A percentile compares a stretch with the other conserved stretches of the same genome.
Evolutionary conservation across 192 early-diverging fungal genomes (phyloP).

Genomic region (Coemansia sp.): DNA sequence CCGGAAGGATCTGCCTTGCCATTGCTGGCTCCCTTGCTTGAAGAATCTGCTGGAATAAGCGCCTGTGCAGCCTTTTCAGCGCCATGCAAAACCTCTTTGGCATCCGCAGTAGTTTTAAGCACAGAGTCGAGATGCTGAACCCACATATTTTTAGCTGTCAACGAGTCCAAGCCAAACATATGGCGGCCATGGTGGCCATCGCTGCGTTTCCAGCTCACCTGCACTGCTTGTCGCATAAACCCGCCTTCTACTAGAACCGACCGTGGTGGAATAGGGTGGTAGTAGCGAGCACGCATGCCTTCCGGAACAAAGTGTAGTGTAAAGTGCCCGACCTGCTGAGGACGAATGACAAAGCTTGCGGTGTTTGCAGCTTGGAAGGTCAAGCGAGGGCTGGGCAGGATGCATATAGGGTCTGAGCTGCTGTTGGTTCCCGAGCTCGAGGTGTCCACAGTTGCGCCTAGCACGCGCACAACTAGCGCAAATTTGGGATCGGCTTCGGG

Average conservation of each 20-base stretch:
- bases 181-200: slow-evolving; percentile 31
- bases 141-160: slow-evolving; percentile 36
- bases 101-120: slow-evolving; percentile 17
- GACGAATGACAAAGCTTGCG: slow-evolving; percentile 49
- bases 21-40: slow-evolving; percentile 5
- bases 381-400: slow-evolving; percentile 32
- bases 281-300: slow-evolving; percentile 49
- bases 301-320: slow-evolving; percentile 48
- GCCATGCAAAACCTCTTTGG: slow-evolving; percentile 18
- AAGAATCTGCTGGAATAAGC: slow-evolving; percentile 14
- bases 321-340: slow-evolving; percentile 42
- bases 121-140: slow-evolving; percentile 31
- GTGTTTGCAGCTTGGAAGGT: slow-evolving; percentile 23
- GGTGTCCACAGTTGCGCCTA: slow-evolving; percentile 24
- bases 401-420: slow-evolving; percentile 17
- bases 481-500: slow-evolving; percentile 41
- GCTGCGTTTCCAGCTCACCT: slow-evolving; percentile 42
- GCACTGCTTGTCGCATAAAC: slow-evolving; percentile 54
- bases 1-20: slow-evolving; percentile 1
- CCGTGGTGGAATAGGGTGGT: slow-evolving; percentile 52
- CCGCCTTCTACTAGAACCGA: slow-evolving; percentile 51
- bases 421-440: slow-evolving; percentile 3
- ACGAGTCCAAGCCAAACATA: slow-evolving; percentile 54
- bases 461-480: slow-evolving; percentile 33
- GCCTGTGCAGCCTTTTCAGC: slow-evolving; percentile 37